phyloP scores from a whole-genome alignment of 305 asterid species.

The Solanum hybrid region DNA sequence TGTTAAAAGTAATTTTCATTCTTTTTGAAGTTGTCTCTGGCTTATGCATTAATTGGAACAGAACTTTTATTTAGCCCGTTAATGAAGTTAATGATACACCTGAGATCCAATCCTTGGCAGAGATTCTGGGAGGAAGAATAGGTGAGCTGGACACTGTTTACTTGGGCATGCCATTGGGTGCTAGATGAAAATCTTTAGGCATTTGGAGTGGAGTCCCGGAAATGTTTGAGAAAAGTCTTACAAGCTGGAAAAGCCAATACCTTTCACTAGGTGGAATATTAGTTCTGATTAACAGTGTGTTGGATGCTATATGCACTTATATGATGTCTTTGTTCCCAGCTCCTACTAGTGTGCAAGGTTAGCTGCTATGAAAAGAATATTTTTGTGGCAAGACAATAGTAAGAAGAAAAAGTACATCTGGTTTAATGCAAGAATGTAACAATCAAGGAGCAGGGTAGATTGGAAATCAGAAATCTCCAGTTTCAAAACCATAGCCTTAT shows the following conservation, averaged over 20 bases:
- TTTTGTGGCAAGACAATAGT: background rate
- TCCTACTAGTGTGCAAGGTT: background rate
- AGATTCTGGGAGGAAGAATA: background rate
- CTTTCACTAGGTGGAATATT: background rate
- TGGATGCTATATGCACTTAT: background rate
- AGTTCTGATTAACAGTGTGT: background rate
- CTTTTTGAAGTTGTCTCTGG: background rate
- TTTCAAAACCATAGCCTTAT: background rate
- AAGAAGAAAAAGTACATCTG: background rate
- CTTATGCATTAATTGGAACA: background rate
- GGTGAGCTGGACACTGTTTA: background rate
- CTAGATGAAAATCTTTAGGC: background rate
- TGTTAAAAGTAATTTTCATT: background rate
- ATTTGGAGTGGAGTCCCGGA: background rate
- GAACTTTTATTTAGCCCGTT: background rate
- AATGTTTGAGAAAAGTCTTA: background rate
- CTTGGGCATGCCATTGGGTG: background rate
- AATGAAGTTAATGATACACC: background rate
- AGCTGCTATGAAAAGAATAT: background rate
- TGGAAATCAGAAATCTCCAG: background rate
- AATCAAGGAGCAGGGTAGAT: background rate
- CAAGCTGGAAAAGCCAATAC: background rate
- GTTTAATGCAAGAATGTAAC: background rate
- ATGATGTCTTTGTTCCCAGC: background rate
- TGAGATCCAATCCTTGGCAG: background rate